Percentiles rank a stretch among this genome's conserved stretches.
Conservation (phyloP, 139 green algal species). For the Volvox reticuliferus region DNA sequence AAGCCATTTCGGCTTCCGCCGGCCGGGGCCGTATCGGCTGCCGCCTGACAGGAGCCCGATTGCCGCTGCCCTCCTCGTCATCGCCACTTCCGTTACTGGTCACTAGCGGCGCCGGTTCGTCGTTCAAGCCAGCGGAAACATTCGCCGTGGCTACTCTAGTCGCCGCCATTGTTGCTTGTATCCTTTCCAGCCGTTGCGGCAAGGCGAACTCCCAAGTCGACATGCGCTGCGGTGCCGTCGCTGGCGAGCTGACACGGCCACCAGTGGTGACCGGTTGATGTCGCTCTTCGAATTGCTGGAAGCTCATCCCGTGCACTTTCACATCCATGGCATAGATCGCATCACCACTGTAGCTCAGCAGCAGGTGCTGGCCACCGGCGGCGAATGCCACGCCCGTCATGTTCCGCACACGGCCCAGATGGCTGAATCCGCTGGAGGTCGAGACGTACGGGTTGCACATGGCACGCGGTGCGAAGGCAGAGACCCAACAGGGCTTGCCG, state of each 20-base stretch:
- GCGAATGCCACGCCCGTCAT: constrained; percentile 49
- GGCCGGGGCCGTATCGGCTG: no score
- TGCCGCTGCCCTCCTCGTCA: background rate
- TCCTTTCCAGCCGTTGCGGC: background rate
- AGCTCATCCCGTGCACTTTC: constrained; percentile 3
- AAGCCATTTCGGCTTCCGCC: no score
- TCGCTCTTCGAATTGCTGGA: background rate
- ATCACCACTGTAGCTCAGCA: constrained; percentile 43
- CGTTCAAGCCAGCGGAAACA: background rate
- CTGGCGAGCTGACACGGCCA: background rate
- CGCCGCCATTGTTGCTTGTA: no score
- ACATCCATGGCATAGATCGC: constrained; percentile 28
- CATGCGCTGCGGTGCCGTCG: background rate
- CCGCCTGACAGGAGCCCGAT: no score
- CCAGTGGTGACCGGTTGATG: background rate
- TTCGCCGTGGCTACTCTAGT: no score
- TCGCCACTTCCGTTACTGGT: background rate
- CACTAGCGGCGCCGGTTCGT: background rate
- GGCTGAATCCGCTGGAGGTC: background rate
- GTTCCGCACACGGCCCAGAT: constrained; percentile 38
- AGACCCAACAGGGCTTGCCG: constrained; percentile 31
- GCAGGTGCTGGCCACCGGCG: constrained; percentile 14
- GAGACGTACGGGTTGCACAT: constrained; percentile 17
- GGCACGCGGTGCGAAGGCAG: constrained; percentile 40
- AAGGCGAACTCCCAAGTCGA: constrained; percentile 1